Percentiles rank a stretch among this genome's conserved stretches.
phyloP scores from a whole-genome alignment of 257 asterid genomes.

The Cinchona pubescens region DNA sequence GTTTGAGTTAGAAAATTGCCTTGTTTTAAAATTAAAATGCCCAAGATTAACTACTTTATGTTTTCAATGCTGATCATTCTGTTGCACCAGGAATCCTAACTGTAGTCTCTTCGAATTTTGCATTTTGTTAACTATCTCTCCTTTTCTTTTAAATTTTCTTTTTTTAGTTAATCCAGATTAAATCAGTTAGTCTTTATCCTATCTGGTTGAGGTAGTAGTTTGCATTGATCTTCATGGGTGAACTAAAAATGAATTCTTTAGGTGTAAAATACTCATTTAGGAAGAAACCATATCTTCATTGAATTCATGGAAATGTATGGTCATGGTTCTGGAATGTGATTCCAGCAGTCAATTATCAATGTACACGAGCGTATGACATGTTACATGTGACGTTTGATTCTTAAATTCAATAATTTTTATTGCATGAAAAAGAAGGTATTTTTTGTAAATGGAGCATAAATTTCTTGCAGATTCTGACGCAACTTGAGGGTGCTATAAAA shows the following conservation, averaged over 20 bases:
- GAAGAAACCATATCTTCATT: background rate
- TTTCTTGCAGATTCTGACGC: conserved; percentile 58
- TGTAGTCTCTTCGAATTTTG: background rate
- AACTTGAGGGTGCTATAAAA: conserved; percentile 67
- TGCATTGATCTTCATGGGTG: background rate
- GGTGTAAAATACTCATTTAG: too few relatives aligned
- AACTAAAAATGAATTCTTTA: background rate
- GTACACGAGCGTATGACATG: too few relatives aligned
- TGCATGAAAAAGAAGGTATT: background rate
- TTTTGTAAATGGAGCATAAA: background rate
- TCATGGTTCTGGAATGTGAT: background rate
- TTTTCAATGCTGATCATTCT: background rate
- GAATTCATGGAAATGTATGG: background rate
- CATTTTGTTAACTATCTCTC: background rate
- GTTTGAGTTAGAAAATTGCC: background rate
- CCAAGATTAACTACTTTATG: background rate
- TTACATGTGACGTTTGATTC: background rate
- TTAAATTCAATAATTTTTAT: background rate
- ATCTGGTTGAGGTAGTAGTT: background rate
- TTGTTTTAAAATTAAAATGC: background rate
- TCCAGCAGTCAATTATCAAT: too few relatives aligned
- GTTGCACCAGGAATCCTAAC: background rate
- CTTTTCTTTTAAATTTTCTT: too few relatives aligned
- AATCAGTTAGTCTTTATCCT: background rate
- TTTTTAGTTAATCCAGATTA: too few relatives aligned